Conservation (phyloP, 106 monocot genomes). For the Dendrobium officinale region DNA sequence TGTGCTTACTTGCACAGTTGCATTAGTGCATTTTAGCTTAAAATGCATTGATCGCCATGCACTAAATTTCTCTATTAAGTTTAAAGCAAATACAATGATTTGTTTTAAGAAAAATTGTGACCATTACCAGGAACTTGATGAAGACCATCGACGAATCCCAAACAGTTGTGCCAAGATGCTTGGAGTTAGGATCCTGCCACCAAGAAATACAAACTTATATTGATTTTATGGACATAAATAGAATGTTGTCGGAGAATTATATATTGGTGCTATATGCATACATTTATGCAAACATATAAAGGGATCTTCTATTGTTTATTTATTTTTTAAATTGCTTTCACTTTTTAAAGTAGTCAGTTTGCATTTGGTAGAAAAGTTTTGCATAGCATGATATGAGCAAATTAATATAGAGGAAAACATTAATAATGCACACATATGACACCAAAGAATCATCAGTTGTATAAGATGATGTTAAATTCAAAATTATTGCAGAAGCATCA, state of each 20-base stretch:
- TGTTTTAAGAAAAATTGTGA: neutral
- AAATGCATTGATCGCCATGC: neutral
- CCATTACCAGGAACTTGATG: slow-evolving; percentile 89
- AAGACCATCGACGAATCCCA: slow-evolving; percentile 99
- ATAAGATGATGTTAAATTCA: neutral
- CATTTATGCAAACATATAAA: neutral
- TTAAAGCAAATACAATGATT: neutral
- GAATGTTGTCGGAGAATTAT: neutral
- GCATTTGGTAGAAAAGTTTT: no score
- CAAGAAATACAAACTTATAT: neutral
- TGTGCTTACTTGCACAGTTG: neutral
- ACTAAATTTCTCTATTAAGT: neutral
- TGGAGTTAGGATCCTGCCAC: slow-evolving; percentile 90
- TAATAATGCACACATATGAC: neutral
- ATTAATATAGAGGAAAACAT: neutral
- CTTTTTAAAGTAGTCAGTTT: no score
- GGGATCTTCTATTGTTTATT: neutral
- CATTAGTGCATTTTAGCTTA: neutral
- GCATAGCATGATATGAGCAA: neutral
- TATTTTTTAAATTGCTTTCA: neutral
- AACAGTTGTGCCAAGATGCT: slow-evolving; percentile 95
- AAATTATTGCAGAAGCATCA: neutral
- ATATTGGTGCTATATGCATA: neutral
- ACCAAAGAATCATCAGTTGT: neutral
- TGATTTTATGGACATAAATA: neutral